Base-by-base conservation (phyloP, 495 filamentous ascomycete genomes). In the Glarea lozoyensis region DNA sequence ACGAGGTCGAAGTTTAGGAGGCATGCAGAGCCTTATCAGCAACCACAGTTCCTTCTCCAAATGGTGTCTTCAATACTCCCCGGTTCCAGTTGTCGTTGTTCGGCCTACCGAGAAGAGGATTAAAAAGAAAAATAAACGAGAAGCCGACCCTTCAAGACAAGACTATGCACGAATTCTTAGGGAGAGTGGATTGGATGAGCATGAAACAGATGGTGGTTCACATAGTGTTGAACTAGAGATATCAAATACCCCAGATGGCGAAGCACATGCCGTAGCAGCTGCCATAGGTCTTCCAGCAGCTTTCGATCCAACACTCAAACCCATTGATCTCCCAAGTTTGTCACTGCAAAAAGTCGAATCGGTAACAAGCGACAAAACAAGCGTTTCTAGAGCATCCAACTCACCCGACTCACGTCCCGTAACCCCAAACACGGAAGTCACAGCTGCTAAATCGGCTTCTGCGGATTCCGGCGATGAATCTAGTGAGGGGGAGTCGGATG, bases 81-180 rank as follows among this genome's bases (percentile, higher is more conserved):
- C 92, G 1, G 85, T 98, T 15, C 92, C 92, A n/a, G 90, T 96
- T 2, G 87, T 96, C 25, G 93, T 98, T 22, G 92, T 97, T 27
- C 79, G 92, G 1, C 89, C 92, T 36, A 83, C 82, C 19, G 79
- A 86, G 40, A 94, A 96, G 65, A 83, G 92, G 4, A 74, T 81
- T 50, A 94, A 93, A 64, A 94, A 93, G 61, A 95, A 94, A 60
- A 73, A 74, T 47, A 95, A 95, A 66, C 83, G 92, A 21, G 75
- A 78, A 11, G 75, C 79, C 33, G 86, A 97, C 47, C 87, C 88
- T 5, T 68, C 60, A 23, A 71, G 92, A 34, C 81, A 82, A 48
- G 82, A 76, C 40, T 98, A 98, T 63, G 75, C 78, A 29, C 75
- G 82, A 37, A 87, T 96, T 42, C 60, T 96, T 10, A 76, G 84